These are phyloP conservation scores for Tuber indicum DNA, from an alignment of 495 filamentous ascomycete genomes.

Conservation along the genomic window DNA sequence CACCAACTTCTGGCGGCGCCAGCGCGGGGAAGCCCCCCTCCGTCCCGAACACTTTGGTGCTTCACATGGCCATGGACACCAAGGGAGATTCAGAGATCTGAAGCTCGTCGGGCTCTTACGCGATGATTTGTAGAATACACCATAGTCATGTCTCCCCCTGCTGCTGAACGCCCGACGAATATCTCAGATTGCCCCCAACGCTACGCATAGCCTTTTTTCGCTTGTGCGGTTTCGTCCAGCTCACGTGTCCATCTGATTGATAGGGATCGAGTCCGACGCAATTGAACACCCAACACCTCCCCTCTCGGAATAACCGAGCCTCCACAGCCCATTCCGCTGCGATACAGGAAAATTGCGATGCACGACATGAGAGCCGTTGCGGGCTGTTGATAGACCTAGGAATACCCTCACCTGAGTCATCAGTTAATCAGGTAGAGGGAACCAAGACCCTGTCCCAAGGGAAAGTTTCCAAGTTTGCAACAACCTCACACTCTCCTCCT, in stretches of 20 bases:
- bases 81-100: conserved; percentile 7
- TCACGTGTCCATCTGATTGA: not conserved
- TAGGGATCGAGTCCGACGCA: not conserved
- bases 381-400: not conserved
- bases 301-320: not conserved
- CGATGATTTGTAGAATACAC: not conserved
- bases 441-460: not conserved
- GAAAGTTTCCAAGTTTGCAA: not conserved
- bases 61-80: not conserved
- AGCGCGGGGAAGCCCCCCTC: conserved; percentile 11
- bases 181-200: not conserved
- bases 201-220: not conserved
- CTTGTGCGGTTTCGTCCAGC: not conserved
- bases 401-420: not conserved
- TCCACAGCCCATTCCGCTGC: not conserved
- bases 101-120: conserved; percentile 13
- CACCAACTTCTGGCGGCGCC: conserved; percentile 19
- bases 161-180: not conserved
- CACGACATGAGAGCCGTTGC: not conserved
- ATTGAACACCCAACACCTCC: not conserved
- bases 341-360: not conserved
- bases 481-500: not conserved
- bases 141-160: not conserved
- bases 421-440: not conserved
- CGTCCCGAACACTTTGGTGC: conserved; percentile 14